A percentile compares a stretch with the other conserved stretches of the same genome.
Conservation (phyloP, 2,329 filamentous ascomycete genomes). For the Corynespora cassiicola region DNA sequence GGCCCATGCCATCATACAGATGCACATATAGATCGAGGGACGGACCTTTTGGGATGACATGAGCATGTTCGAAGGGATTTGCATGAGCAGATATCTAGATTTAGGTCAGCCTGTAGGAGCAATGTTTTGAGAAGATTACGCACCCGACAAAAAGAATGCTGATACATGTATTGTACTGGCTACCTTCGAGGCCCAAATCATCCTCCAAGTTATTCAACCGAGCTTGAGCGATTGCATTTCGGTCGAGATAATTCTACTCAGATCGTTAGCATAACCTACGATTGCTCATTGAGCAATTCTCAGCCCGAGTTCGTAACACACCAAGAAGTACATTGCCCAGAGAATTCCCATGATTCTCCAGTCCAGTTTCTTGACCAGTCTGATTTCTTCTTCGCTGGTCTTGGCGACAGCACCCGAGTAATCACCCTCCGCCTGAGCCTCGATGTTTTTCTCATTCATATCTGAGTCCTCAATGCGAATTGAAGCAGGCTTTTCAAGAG, state of each 20-base stretch:
- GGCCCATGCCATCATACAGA: slow-evolving; percentile 35
- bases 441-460: slow-evolving; percentile 3
- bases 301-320: too few relatives aligned
- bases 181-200: slow-evolving; percentile 49
- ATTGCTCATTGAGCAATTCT: too few relatives aligned
- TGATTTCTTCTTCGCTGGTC: slow-evolving; percentile 13
- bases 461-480: too few relatives aligned
- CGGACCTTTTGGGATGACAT: slow-evolving; percentile 28
- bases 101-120: background rate
- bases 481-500: too few relatives aligned
- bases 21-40: slow-evolving; percentile 27
- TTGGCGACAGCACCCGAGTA: slow-evolving; percentile 18
- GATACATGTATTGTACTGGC: slow-evolving; percentile 47
- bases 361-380: slow-evolving; percentile 17
- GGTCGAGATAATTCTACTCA: slow-evolving; percentile 51
- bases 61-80: slow-evolving; percentile 48
- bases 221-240: slow-evolving; percentile 71
- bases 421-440: slow-evolving; percentile 7
- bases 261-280: background rate
- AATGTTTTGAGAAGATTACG: slow-evolving; percentile 9
- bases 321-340: slow-evolving; percentile 21
- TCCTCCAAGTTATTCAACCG: slow-evolving; percentile 67
- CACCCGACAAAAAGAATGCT: slow-evolving; percentile 63
- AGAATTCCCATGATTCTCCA: slow-evolving; percentile 12
- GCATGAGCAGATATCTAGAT: slow-evolving; percentile 14